These are phyloP conservation scores for Melaleuca alternifolia DNA, from an alignment of 345 rosid species.

Conservation along the genomic window DNA sequence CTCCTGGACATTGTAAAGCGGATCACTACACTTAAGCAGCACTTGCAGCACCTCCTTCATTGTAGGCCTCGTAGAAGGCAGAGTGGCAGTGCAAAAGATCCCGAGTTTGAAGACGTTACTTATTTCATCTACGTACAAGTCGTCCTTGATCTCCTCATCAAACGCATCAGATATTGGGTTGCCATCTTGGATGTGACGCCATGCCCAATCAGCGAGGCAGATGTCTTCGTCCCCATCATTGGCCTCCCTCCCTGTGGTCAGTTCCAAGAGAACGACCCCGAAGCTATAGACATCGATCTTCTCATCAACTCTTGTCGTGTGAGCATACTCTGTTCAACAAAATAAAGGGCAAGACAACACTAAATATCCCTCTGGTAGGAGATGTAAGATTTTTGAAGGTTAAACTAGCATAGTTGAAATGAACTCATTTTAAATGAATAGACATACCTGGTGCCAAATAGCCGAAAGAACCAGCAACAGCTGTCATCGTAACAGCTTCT, in stretches of 20 bases:
- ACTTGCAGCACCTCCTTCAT: constrained; percentile 44
- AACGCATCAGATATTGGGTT: constrained; percentile 17
- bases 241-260: constrained; percentile 51
- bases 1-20: neutral
- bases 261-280: constrained; percentile 57
- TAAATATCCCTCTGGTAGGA: neutral
- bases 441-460: constrained; percentile 52
- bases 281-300: constrained; percentile 63
- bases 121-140: constrained; percentile 27
- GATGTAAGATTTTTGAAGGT: neutral
- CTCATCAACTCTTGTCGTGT: constrained; percentile 36
- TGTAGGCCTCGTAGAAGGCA: constrained; percentile 39
- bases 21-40: constrained; percentile 5
- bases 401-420: neutral
- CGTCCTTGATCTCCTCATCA: constrained; percentile 28
- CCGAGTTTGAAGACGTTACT: constrained; percentile 44
- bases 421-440: neutral
- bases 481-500: constrained; percentile 32
- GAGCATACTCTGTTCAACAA: constrained; percentile 38
- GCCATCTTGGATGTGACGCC: constrained; percentile 25
- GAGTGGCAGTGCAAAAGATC: constrained; percentile 28
- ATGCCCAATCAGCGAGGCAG: constrained; percentile 55
- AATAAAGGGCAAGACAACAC: neutral
- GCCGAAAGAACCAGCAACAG: constrained; percentile 55
- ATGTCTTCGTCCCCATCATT: constrained; percentile 35